These are phyloP conservation scores for Saccharomyces pastorianus DNA, from an alignment of 1,139 yeast genomes.

Conservation along the genomic window DNA sequence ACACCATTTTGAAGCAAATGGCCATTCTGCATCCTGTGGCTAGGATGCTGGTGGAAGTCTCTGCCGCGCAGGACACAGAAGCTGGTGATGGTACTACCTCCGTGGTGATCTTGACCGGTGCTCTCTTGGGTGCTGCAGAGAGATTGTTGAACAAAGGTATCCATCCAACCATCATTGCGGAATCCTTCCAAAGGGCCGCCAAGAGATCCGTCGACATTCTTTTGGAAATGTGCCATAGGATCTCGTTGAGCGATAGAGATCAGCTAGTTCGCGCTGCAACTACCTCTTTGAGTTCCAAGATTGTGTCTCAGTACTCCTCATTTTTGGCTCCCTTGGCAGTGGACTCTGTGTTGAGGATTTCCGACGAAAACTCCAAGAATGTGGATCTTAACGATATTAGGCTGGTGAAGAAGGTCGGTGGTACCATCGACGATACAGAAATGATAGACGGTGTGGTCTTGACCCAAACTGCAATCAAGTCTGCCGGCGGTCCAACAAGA, in stretches of 20 bases:
- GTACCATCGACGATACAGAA: slow-evolving; percentile 94
- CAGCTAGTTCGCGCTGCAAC: slow-evolving; percentile 85
- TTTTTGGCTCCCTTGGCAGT: slow-evolving; percentile 90
- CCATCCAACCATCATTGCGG: slow-evolving; percentile 93
- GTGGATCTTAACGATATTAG: slow-evolving; percentile 87
- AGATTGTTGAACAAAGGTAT: slow-evolving; percentile 80
- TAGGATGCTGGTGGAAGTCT: slow-evolving; percentile 91
- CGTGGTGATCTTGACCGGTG: slow-evolving; percentile 92
- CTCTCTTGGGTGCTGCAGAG: slow-evolving; percentile 90
- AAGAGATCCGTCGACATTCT: slow-evolving; percentile 75
- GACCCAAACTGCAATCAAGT: slow-evolving; percentile 80
- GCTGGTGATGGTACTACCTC: slow-evolving; percentile 99
- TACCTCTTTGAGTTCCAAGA: slow-evolving; percentile 87
- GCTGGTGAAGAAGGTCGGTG: slow-evolving; percentile 88
- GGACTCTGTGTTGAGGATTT: slow-evolving; percentile 79
- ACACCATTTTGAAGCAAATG: slow-evolving; percentile 92
- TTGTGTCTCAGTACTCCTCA: slow-evolving; percentile 84
- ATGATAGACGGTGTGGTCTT: slow-evolving; percentile 88
- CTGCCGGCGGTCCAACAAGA: slow-evolving; percentile 94
- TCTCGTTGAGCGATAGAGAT: slow-evolving; percentile 68
- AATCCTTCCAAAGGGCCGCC: slow-evolving; percentile 91
- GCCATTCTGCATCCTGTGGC: slow-evolving; percentile 98
- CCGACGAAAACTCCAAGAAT: slow-evolving; percentile 49
- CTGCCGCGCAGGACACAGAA: slow-evolving; percentile 95
- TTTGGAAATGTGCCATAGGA: slow-evolving; percentile 73